Evolutionary conservation across 2,329 filamentous ascomycete species (phyloP), one percentile per base, ranked within the genome.

Genomic region (Tolypocladium endophyticum): DNA sequence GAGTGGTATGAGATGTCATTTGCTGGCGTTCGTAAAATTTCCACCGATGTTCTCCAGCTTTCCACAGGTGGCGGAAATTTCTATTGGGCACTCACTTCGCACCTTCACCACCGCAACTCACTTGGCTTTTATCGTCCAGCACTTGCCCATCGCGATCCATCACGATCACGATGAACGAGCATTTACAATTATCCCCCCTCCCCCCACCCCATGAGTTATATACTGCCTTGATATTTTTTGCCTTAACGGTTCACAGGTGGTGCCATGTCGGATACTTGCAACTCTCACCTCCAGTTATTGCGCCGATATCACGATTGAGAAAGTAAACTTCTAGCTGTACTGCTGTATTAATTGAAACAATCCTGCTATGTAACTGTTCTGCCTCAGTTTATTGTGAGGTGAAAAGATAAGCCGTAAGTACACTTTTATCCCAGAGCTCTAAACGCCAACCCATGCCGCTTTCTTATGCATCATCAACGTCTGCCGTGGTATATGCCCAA

Each of bases 51-150:
- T 65, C 64, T 62, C 65, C 65, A 64, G 64, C 61, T 65, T 65
- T 68, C 47, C 61, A 59, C 61, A 38, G 11, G 53, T 59, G 62
- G 30, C 63, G 47, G 65, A 66, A 67, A 65, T 66, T 66, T 58
- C 59, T 67, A 66, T 67, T 65, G 67, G 64, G 61, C 59, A 60
- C 55, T 55, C 25, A 9, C 9, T 20, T 7, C 35, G 30, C 47
- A 16, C 16, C 16, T 11, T 28, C 53, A 20, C 20, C 16, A 35
- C 60, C 52, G 52, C 39, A 53, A 16, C 52, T 16, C 28, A 35
- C 7, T 18, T 25, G 3, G 12, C 6, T n/a, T n/a, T 12, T n/a
- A 20, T 20, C 14, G 25, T 18, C 25, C 25, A 30, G 23, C 39
- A 50, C 20, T 30, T 20, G 25, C 16, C 9, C 45, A 11, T 25